Evolutionary conservation across 805 yeast species (phyloP), one percentile per base, ranked within the genome.

Genomic region (Teunomyces aglyptinius): DNA sequence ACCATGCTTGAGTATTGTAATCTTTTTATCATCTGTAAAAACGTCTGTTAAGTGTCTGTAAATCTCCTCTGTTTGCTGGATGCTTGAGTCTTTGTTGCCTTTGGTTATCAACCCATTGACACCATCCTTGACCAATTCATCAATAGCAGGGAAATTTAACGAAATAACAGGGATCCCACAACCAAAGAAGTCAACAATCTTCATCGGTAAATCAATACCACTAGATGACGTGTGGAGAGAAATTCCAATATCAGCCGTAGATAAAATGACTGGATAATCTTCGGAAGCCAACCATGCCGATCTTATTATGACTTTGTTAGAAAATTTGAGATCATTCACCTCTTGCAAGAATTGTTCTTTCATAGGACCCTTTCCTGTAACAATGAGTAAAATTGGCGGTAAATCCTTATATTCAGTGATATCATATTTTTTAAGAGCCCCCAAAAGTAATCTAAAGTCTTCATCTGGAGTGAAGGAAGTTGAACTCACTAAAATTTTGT

Each of bases 381-480:
- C 85, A n/a, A 94, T 66, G 44, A 89, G 78, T 32, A 82, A 63
- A 1, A 91, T 58, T 3, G 74, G 76, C 1, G 83, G 82, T 3
- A 75, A 52, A 7, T 40, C 48, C n/a, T 36, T 39, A 3, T 13
- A 11, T 47, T 40, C 19, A 20, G 48, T 57, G 8, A 54, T 49
- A 43, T 86, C 91, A 52, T 89, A 84, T 18, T 65, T 52, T 43
- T 76, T 75, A 45, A 94, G 69, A 0, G 96, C 89, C 8, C 82
- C 80, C 13, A 92, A 67, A 13, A 94, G 67, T 31, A 87, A 65
- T 19, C 70, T 70, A 46, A 94, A 81, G 61, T 94, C 96, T 64
- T 94, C 99, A 64, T 94, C 99, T 1, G 95, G 94, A 0, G 99
- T 92, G 62, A 90, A 94, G 1, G 97, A 89, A 0, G 99, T 92